phyloP scores from a whole-genome alignment of 2,329 filamentous ascomycete species.

The Phialophora tarda region DNA sequence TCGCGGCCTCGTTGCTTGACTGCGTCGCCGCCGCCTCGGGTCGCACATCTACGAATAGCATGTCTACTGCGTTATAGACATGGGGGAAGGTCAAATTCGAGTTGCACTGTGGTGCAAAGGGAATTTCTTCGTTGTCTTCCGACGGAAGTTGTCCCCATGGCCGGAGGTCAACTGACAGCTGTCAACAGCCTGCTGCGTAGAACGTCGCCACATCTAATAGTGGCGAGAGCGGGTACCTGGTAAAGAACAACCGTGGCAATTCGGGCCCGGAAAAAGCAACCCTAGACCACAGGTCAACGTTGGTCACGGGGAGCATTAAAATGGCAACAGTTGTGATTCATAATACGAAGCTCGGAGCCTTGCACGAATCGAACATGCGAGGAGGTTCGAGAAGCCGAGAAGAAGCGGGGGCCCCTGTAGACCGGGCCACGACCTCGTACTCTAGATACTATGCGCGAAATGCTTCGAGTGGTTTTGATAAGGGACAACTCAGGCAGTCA shows the following conservation, averaged over 20 bases:
- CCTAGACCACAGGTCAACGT: background rate
- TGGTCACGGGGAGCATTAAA: background rate
- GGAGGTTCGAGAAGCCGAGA: background rate
- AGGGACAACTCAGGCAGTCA: constrained; percentile 8
- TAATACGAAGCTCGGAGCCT: constrained; percentile 8
- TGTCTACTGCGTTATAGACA: background rate
- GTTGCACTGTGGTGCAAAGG: background rate
- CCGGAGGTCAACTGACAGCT: background rate
- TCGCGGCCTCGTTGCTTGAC: background rate
- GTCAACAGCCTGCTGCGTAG: background rate
- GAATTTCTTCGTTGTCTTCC: background rate
- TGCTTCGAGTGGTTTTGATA: background rate
- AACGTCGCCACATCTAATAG: background rate
- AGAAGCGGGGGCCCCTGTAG: constrained; percentile 6
- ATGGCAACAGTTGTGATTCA: background rate
- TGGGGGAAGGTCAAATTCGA: background rate
- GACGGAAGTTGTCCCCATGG: background rate
- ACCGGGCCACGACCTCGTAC: background rate
- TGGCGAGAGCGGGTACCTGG: background rate
- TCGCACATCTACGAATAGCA: background rate
- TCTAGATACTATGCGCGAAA: constrained; percentile 9
- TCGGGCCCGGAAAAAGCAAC: background rate
- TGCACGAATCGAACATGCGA: constrained; percentile 1
- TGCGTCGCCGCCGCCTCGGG: background rate
- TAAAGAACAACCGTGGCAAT: background rate